Conservation (phyloP, 495 filamentous ascomycete genomes). For the Neurospora tetrasperma region DNA sequence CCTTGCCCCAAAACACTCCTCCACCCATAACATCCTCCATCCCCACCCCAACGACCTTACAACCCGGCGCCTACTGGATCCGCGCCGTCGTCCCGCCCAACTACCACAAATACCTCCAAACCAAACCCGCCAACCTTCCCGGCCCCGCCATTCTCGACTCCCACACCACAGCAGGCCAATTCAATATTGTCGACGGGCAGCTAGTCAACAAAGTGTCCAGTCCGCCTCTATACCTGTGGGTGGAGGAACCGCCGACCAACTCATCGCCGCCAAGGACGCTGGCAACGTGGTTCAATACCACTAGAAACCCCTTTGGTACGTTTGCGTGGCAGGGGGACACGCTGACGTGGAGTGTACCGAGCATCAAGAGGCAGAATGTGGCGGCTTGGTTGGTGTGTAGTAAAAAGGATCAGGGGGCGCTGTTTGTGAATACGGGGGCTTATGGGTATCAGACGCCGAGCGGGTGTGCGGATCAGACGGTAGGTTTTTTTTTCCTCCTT, state of each 20-base stretch:
- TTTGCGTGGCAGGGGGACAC: conserved; percentile 49
- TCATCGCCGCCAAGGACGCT: conserved; percentile 30
- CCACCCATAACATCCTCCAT: not conserved
- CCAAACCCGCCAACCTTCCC: conserved; percentile 35
- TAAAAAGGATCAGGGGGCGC: conserved; percentile 18
- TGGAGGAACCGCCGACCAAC: conserved; percentile 40
- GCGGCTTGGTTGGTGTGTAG: conserved; percentile 50
- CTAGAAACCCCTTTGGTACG: conserved; percentile 45
- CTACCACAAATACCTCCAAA: conserved; percentile 56
- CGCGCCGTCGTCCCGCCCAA: conserved; percentile 49
- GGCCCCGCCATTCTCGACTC: conserved; percentile 42
- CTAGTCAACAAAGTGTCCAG: conserved; percentile 42
- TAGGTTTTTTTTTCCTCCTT: conserved; percentile 17
- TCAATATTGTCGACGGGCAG: conserved; percentile 46
- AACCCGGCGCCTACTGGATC: conserved; percentile 48
- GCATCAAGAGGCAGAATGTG: conserved; percentile 41
- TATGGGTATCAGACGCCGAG: conserved; percentile 47
- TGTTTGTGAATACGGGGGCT: conserved; percentile 52
- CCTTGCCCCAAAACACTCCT: not conserved
- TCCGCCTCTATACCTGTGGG: conserved; percentile 33
- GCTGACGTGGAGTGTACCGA: conserved; percentile 40
- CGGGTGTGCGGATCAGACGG: conserved; percentile 51
- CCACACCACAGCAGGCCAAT: conserved; percentile 49
- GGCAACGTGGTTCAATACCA: conserved; percentile 39
- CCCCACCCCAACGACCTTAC: conserved; percentile 29